Conservation (phyloP, 2,329 filamentous ascomycete genomes). For the Chaetomium olivaceum region DNA sequence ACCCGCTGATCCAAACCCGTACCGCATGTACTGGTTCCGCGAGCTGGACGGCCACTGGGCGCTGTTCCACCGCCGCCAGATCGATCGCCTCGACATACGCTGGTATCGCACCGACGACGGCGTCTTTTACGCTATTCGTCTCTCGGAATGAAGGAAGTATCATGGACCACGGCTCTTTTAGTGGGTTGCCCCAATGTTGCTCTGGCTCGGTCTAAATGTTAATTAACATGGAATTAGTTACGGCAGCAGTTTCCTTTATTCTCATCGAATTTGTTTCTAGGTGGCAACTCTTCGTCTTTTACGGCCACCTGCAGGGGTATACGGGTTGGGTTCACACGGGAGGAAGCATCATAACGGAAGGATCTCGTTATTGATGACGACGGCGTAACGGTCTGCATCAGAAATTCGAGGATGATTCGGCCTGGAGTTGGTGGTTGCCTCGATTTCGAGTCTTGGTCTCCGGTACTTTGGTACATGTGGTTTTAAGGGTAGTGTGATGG, state of each 20-base stretch:
- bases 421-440: conserved; percentile 6
- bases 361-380: background rate
- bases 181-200: background rate
- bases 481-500: background rate
- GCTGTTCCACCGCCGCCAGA: conserved; percentile 59
- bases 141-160: conserved; percentile 3
- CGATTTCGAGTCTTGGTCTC: conserved; percentile 3
- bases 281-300: background rate
- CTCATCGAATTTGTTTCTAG: background rate
- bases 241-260: background rate
- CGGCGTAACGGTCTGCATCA: background rate
- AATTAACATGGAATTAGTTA: background rate
- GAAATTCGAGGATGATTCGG: background rate
- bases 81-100: conserved; percentile 57
- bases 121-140: conserved; percentile 61
- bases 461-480: background rate
- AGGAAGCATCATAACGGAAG: background rate
- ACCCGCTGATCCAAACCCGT: conserved; percentile 60
- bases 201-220: background rate
- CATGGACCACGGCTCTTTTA: background rate
- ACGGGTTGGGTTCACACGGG: background rate
- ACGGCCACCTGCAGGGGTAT: background rate
- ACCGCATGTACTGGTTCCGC: conserved; percentile 61
- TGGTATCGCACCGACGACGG: conserved; percentile 62
- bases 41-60: conserved; percentile 63